Evolutionary conservation across 2,329 filamentous ascomycete species (phyloP).

Genomic region (Davidsoniella australis): DNA sequence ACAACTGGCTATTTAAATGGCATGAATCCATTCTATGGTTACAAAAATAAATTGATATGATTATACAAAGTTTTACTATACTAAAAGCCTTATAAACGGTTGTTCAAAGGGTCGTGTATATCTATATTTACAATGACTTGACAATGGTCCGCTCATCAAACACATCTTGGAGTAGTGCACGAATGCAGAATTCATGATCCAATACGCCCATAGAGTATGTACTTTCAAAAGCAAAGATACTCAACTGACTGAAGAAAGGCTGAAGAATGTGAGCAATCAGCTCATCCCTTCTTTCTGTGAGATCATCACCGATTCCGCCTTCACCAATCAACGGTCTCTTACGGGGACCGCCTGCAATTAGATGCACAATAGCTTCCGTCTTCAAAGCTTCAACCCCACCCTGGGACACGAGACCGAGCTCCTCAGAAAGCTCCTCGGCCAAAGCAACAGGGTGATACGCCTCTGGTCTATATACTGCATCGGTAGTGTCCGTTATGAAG

Average conservation of each 20-base stretch:
- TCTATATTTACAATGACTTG: conserved; percentile 31
- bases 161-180: conserved; percentile 51
- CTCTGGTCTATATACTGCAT: conserved; percentile 72
- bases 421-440: conserved; percentile 70
- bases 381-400: conserved; percentile 20
- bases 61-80: no score
- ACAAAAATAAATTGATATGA: no score
- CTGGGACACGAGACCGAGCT: conserved; percentile 34
- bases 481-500: conserved; percentile 91
- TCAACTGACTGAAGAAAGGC: conserved; percentile 81
- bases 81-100: no score
- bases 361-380: conserved; percentile 16
- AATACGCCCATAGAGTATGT: conserved; percentile 68
- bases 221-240: conserved; percentile 84
- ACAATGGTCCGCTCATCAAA: conserved; percentile 63
- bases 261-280: conserved; percentile 62
- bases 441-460: conserved; percentile 55
- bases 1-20: no score
- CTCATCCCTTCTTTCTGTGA: conserved; percentile 44
- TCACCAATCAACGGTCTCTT: conserved; percentile 33
- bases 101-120: neutral
- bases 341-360: conserved; percentile 21
- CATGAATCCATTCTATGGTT: no score
- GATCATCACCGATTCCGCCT: conserved; percentile 37
- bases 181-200: conserved; percentile 47